Percentiles rank a stretch among this genome's conserved stretches.
Evolutionary conservation across 129 eudicot genomes (phyloP).

Genomic region (Flaveria bidentis): DNA sequence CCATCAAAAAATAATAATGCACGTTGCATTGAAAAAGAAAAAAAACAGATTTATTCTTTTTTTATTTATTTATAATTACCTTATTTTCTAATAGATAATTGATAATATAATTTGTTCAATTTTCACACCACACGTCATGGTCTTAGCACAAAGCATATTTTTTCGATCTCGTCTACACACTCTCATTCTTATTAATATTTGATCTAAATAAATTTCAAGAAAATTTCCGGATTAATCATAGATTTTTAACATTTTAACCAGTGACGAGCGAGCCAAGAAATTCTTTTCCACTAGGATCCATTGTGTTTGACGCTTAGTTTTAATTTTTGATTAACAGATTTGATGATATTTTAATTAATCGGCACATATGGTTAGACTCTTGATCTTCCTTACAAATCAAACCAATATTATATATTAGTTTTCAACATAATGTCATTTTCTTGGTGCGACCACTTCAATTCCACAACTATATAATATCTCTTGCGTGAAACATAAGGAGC

Average conservation of each 20-base stretch:
- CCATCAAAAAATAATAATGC: background rate
- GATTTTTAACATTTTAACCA: background rate
- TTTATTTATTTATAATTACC: background rate
- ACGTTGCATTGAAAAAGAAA: background rate
- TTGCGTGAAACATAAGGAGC: background rate
- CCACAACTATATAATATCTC: background rate
- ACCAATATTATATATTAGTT: background rate
- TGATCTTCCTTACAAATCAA: background rate
- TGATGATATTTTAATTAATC: background rate
- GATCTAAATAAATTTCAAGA: background rate
- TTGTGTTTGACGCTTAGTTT: background rate
- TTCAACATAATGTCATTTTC: background rate
- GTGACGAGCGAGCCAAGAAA: too few species aligned
- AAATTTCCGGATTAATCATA: background rate
- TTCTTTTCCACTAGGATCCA: too few species aligned
- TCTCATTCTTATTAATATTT: background rate
- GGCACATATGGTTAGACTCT: background rate
- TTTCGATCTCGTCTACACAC: background rate
- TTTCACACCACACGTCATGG: constrained; percentile 1
- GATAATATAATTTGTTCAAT: background rate
- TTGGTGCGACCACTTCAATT: constrained; percentile 9
- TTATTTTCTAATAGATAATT: background rate
- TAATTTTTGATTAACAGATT: background rate
- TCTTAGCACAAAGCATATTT: background rate
- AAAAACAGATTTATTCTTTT: background rate